phyloP scores from a whole-genome alignment of 768 basidiomycete genomes.

The Lyophyllum shimeji region DNA sequence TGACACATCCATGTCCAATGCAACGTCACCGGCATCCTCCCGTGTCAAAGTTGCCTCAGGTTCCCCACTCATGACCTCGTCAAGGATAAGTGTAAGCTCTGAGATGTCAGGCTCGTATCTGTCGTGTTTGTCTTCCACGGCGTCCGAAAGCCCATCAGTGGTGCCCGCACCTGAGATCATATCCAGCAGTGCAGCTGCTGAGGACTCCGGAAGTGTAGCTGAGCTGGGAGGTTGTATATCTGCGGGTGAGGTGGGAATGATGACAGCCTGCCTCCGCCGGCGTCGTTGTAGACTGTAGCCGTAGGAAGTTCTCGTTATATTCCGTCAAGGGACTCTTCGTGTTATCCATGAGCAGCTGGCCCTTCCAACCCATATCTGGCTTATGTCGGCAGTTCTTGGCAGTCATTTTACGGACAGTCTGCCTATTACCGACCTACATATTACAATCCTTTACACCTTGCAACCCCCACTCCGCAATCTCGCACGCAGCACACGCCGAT shows the following conservation, averaged over 20 bases:
- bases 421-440: no score
- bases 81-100: background rate
- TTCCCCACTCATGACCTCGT: background rate
- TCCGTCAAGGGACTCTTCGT: background rate
- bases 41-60: slow-evolving; percentile 8
- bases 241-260: background rate
- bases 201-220: background rate
- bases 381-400: background rate
- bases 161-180: background rate
- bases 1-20: slow-evolving; percentile 11
- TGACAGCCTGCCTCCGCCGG: background rate
- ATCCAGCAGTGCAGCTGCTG: no score
- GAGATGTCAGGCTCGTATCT: background rate
- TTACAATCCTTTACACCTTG: no score
- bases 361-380: background rate
- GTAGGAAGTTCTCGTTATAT: background rate
- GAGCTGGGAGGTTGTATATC: background rate
- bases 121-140: background rate
- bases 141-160: background rate
- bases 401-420: no score
- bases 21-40: slow-evolving; percentile 7
- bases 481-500: no score
- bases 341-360: background rate
- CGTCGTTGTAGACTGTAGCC: background rate
- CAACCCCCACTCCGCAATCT: no score